Evolutionary conservation across 371 early-diverging fungal species (phyloP).

Genomic region (Capniomyces stellatus): DNA sequence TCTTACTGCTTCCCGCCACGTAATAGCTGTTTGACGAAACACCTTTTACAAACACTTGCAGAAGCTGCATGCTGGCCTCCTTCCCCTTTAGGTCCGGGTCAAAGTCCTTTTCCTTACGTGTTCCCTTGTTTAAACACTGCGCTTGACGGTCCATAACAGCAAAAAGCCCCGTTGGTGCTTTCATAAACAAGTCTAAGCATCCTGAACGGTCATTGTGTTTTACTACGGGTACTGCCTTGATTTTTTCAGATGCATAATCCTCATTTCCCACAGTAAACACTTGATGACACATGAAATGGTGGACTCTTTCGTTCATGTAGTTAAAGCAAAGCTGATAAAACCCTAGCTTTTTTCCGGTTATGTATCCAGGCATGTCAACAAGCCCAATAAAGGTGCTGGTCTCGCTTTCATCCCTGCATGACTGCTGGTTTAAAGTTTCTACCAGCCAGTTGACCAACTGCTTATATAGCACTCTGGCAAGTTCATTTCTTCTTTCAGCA

Average conservation of each 20-base stretch:
- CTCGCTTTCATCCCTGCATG: slow-evolving; percentile 37
- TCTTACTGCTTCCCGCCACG: slow-evolving; percentile 18
- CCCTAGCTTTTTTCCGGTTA: slow-evolving; percentile 36
- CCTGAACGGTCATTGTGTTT: slow-evolving; percentile 34
- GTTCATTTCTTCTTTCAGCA: slow-evolving; percentile 45
- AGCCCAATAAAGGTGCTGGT: slow-evolving; percentile 50
- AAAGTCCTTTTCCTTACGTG: slow-evolving; percentile 7
- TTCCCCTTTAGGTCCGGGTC: not conserved
- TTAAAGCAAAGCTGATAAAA: slow-evolving; percentile 60
- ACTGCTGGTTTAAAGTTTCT: slow-evolving; percentile 67
- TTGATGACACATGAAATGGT: slow-evolving; percentile 47
- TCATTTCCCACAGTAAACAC: slow-evolving; percentile 36
- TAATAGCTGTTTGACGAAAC: slow-evolving; percentile 16
- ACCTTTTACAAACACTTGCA: slow-evolving; percentile 11
- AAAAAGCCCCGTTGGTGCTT: slow-evolving; percentile 34
- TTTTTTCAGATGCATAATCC: slow-evolving; percentile 33
- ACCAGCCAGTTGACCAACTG: slow-evolving; percentile 77
- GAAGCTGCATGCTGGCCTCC: slow-evolving; percentile 16
- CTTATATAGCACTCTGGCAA: slow-evolving; percentile 61
- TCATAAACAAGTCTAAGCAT: slow-evolving; percentile 37
- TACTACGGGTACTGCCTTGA: slow-evolving; percentile 30
- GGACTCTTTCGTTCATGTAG: slow-evolving; percentile 62
- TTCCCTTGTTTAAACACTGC: slow-evolving; percentile 9
- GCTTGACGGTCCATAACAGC: slow-evolving; percentile 45
- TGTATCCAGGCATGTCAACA: slow-evolving; percentile 50